A percentile compares a stretch with the other conserved stretches of the same genome.
phyloP scores from a whole-genome alignment of 1,139 yeast genomes.

The Zygosaccharomyces pseudobailii region DNA sequence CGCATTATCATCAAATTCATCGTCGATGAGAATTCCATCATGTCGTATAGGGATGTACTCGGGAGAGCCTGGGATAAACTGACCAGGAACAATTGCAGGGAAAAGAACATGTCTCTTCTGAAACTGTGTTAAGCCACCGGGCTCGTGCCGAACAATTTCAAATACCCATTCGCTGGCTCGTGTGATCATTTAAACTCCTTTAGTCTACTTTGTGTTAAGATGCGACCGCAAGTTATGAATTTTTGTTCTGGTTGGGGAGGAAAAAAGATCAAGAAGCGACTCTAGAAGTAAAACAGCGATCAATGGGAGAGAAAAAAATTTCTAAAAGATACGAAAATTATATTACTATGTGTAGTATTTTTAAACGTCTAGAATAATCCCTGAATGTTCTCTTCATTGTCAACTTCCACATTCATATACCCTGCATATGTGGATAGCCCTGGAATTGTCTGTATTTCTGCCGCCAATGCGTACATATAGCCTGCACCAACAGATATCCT shows the following conservation, averaged over 20 bases:
- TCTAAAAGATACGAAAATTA: background rate
- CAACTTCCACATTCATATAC: slow-evolving; percentile 77
- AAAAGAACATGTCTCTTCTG: slow-evolving; percentile 15
- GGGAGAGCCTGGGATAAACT: slow-evolving; percentile 20
- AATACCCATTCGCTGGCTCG: slow-evolving; percentile 10
- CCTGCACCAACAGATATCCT: slow-evolving; percentile 83
- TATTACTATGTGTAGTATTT: background rate
- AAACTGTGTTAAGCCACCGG: background rate
- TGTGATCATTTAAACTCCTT: slow-evolving; percentile 2
- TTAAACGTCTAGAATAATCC: slow-evolving; percentile 51
- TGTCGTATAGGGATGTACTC: slow-evolving; percentile 25
- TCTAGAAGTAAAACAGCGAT: too few species aligned
- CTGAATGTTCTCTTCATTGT: slow-evolving; percentile 73
- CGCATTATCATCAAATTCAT: slow-evolving; percentile 4
- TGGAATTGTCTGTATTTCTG: slow-evolving; percentile 80
- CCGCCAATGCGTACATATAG: slow-evolving; percentile 74
- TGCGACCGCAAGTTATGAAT: too few species aligned
- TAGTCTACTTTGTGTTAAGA: too few species aligned
- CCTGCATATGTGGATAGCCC: slow-evolving; percentile 82
- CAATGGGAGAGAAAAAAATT: background rate
- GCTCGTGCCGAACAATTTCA: background rate
- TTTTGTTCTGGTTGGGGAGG: background rate
- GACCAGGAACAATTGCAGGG: slow-evolving; percentile 19
- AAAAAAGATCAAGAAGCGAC: background rate
- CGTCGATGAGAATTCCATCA: slow-evolving; percentile 14